These are phyloP conservation scores for Penicillium glabrum DNA, from an alignment of 2,329 filamentous ascomycete genomes.

Conservation along the genomic window DNA sequence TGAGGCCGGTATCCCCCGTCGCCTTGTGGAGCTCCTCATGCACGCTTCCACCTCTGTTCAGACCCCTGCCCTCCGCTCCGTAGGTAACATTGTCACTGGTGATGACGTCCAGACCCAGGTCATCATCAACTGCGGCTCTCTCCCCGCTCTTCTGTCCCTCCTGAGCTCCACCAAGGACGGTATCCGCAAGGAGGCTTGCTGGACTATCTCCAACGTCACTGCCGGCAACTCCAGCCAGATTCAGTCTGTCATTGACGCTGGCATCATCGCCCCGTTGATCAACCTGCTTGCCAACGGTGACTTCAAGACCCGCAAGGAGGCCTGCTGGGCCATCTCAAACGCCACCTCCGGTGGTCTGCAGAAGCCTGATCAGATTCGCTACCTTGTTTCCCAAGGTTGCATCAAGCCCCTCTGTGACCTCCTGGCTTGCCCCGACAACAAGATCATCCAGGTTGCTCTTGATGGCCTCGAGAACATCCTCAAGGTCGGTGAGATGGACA, in stretches of 20 bases:
- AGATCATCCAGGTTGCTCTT: slow-evolving; percentile 98
- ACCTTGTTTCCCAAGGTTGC: slow-evolving; percentile 88
- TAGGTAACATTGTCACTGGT: slow-evolving; percentile 97
- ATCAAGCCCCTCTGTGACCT: slow-evolving; percentile 97
- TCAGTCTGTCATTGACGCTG: slow-evolving; percentile 92
- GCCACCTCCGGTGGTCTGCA: slow-evolving; percentile 95
- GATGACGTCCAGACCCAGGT: slow-evolving; percentile 99
- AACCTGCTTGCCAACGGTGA: slow-evolving; percentile 95
- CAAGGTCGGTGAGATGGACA: slow-evolving; percentile 98
- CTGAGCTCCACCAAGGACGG: slow-evolving; percentile 97
- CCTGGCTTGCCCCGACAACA: slow-evolving; percentile 95
- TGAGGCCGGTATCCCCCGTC: slow-evolving; percentile 93
- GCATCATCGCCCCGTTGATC: slow-evolving; percentile 94
- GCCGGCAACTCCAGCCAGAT: slow-evolving; percentile 98
- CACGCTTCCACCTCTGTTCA: slow-evolving; percentile 98
- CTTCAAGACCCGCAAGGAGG: slow-evolving; percentile 98
- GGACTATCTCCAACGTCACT: slow-evolving; percentile 99
- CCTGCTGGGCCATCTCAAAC: slow-evolving; percentile 99
- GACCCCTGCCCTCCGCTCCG: slow-evolving; percentile 92
- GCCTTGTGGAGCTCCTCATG: slow-evolving; percentile 95
- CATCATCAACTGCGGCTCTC: slow-evolving; percentile 96
- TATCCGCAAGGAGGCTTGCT: slow-evolving; percentile 98
- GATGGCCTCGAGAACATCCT: slow-evolving; percentile 98
- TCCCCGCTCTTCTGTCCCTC: slow-evolving; percentile 88
- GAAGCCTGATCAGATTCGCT: slow-evolving; percentile 98